A percentile compares a stretch with the other conserved stretches of the same genome.
Conservation (phyloP, 495 filamentous ascomycete genomes). For the Lichenothelia convexa region DNA sequence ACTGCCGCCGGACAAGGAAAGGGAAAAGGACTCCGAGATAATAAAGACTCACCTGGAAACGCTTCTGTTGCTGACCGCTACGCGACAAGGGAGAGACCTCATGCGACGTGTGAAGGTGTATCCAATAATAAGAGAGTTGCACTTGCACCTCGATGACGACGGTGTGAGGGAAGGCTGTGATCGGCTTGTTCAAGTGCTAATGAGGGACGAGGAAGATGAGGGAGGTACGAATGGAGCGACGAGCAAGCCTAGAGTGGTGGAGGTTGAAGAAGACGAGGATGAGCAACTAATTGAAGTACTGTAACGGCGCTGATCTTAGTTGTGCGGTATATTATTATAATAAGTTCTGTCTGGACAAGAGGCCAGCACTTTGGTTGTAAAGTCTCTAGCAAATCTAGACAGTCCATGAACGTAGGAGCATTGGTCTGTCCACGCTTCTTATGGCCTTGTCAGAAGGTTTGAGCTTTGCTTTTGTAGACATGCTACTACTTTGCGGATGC, state of each 20-base stretch:
- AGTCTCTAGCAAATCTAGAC: too few relatives aligned
- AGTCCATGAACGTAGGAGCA: too few relatives aligned
- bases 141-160: conserved; percentile 62
- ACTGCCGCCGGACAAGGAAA: conserved; percentile 67
- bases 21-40: conserved; percentile 57
- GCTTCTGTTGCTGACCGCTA: conserved; percentile 63
- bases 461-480: too few relatives aligned
- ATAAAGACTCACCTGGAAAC: conserved; percentile 78
- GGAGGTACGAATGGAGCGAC: conserved; percentile 11
- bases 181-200: conserved; percentile 75
- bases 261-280: neutral
- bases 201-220: conserved; percentile 52
- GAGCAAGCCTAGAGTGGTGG: neutral
- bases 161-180: conserved; percentile 72
- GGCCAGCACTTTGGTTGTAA: too few relatives aligned
- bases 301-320: neutral
- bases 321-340: neutral
- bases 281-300: neutral
- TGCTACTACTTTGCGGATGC: too few relatives aligned
- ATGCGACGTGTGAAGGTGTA: conserved; percentile 69
- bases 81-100: conserved; percentile 49
- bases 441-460: too few relatives aligned
- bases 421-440: too few relatives aligned
- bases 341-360: too few relatives aligned
- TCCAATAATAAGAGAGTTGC: conserved; percentile 71